Conservation (phyloP, 768 basidiomycete species). For the Terana coerulea region DNA sequence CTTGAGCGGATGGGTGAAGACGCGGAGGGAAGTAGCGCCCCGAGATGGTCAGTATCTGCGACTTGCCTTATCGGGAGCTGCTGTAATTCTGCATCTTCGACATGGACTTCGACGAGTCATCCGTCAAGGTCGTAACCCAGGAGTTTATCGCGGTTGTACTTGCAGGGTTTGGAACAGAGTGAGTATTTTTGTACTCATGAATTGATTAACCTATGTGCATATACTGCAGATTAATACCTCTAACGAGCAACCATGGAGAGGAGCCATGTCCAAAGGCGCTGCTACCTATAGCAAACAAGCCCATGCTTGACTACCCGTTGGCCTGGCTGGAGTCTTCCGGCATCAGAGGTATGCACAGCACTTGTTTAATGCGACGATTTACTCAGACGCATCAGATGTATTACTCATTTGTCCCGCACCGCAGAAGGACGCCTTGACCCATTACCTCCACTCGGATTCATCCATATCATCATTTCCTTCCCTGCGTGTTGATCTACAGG, state of each 20-base stretch:
- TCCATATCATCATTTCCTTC: conserved; percentile 56
- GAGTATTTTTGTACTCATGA: conserved; percentile 27
- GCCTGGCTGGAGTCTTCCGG: conserved; percentile 87
- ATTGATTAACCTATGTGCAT: conserved; percentile 19
- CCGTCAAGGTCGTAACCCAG: conserved; percentile 46
- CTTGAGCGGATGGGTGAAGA: no score
- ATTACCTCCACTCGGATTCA: conserved; percentile 79
- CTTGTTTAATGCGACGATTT: conserved; percentile 5
- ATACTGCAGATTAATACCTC: conserved; percentile 56
- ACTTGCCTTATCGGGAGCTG: not conserved
- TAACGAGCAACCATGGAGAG: conserved; percentile 74
- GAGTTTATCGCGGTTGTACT: conserved; percentile 90
- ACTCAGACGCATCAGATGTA: conserved; percentile 52
- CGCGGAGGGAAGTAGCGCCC: not conserved
- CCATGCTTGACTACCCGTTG: conserved; percentile 80
- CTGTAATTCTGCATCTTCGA: conserved; percentile 12
- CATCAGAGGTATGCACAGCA: conserved; percentile 59
- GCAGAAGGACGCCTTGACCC: conserved; percentile 72
- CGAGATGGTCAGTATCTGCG: no score
- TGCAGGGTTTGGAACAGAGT: conserved; percentile 93
- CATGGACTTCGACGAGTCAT: conserved; percentile 65
- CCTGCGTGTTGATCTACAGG: conserved; percentile 72
- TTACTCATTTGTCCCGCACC: conserved; percentile 79
- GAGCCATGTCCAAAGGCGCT: conserved; percentile 84
- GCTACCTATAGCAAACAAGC: conserved; percentile 82